phyloP scores from a whole-genome alignment of 371 early-diverging fungal genomes.

The Saksenaea vasiformis region DNA sequence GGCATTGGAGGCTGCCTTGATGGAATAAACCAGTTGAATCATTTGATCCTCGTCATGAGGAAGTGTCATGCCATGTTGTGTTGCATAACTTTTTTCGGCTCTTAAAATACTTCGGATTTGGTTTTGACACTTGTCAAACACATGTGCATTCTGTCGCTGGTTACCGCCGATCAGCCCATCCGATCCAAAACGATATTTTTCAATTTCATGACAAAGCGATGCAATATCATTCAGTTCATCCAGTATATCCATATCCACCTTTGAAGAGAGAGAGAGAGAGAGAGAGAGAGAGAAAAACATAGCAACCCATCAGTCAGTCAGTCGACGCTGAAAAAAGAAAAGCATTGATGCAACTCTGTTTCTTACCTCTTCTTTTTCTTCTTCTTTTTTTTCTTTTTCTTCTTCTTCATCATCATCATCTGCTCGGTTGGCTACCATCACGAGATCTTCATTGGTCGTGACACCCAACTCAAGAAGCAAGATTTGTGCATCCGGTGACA shows the following conservation, averaged over 20 bases:
- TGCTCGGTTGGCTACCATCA: constrained; percentile 39
- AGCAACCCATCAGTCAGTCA: neutral
- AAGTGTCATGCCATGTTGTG: constrained; percentile 44
- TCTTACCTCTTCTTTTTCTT: neutral
- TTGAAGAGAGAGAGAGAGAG: too few species aligned
- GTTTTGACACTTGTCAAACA: constrained; percentile 54
- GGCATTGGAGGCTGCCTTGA: constrained; percentile 33
- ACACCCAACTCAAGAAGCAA: constrained; percentile 47
- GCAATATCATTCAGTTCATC: constrained; percentile 36
- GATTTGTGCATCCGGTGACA: constrained; percentile 53
- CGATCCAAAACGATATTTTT: constrained; percentile 43
- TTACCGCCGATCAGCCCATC: constrained; percentile 22
- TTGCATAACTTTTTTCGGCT: constrained; percentile 49
- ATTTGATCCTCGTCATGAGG: constrained; percentile 51
- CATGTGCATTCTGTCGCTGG: constrained; percentile 44
- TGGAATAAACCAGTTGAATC: constrained; percentile 53
- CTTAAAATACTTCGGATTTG: constrained; percentile 50
- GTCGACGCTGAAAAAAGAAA: too few species aligned
- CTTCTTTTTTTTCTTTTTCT: neutral
- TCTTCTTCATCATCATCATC: constrained; percentile 7
- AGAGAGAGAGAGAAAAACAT: too few species aligned
- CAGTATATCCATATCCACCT: constrained; percentile 6
- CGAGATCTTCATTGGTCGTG: constrained; percentile 47
- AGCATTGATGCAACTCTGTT: too few species aligned
- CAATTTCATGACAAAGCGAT: constrained; percentile 46